Conservation (phyloP, 257 asterid species). For the Solanum boliviense region DNA sequence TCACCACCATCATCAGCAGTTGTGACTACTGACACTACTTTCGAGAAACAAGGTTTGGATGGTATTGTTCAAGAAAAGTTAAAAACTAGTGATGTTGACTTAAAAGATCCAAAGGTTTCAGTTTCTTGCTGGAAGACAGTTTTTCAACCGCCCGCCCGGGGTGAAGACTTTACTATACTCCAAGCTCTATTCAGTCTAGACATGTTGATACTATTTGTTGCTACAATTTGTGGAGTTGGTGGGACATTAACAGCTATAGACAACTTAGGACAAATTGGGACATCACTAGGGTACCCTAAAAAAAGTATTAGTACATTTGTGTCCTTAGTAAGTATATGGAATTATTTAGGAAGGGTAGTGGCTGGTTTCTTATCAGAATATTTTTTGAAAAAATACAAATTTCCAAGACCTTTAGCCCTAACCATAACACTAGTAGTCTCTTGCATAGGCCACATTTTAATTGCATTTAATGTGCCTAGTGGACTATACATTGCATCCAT, state of each 20-base stretch:
- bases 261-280: constrained; percentile 59
- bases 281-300: constrained; percentile 47
- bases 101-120: constrained; percentile 8
- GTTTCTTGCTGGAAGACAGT: constrained; percentile 55
- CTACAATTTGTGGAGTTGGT: constrained; percentile 75
- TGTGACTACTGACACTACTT: neutral
- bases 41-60: neutral
- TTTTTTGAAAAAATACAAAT: constrained; percentile 35
- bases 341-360: constrained; percentile 59
- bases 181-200: constrained; percentile 64
- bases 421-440: constrained; percentile 36
- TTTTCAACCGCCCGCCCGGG: constrained; percentile 49
- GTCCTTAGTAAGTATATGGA: constrained; percentile 78
- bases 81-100: neutral
- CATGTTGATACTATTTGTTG: constrained; percentile 45
- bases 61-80: neutral
- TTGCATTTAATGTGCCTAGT: constrained; percentile 47
- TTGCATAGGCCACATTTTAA: constrained; percentile 51
- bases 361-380: constrained; percentile 60
- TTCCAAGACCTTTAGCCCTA: constrained; percentile 55
- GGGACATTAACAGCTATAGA: constrained; percentile 77
- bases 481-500: constrained; percentile 69
- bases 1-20: neutral
- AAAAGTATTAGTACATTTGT: constrained; percentile 66
- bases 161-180: constrained; percentile 66